Evolutionary conservation across 2,329 filamentous ascomycete species (phyloP).

Genomic region (Tetracladium maxilliforme): DNA sequence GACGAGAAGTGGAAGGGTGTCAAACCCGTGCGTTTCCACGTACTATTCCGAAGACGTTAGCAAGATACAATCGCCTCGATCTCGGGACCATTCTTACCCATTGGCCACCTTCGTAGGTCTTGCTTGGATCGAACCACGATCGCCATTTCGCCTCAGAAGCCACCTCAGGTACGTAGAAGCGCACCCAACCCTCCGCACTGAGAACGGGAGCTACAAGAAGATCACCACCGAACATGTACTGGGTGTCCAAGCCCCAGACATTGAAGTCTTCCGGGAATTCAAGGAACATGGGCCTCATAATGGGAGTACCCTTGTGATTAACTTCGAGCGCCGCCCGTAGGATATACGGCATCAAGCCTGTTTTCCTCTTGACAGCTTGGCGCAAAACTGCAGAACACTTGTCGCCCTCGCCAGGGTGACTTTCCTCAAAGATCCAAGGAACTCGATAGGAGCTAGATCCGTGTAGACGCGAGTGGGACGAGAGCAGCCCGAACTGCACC

Average conservation of each 20-base stretch:
- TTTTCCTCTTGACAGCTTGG: constrained; percentile 26
- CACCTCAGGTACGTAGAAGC: constrained; percentile 40
- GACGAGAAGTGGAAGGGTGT: constrained; percentile 29
- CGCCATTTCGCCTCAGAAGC: constrained; percentile 23
- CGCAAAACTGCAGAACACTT: constrained; percentile 31
- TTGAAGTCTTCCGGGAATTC: constrained; percentile 47
- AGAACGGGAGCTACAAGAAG: constrained; percentile 44
- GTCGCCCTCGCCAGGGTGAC: constrained; percentile 29
- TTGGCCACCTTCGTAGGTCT: background rate
- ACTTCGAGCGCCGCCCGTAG: constrained; percentile 34
- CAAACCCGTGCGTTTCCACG: constrained; percentile 29
- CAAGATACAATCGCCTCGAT: too few species aligned
- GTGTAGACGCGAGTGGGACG: constrained; percentile 42
- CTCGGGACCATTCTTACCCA: too few species aligned
- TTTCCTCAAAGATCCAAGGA: constrained; percentile 45
- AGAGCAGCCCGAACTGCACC: constrained; percentile 49
- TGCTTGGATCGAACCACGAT: constrained; percentile 20
- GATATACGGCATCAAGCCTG: constrained; percentile 42
- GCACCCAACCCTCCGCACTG: constrained; percentile 34
- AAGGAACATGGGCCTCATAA: constrained; percentile 41
- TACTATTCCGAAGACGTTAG: constrained; percentile 25
- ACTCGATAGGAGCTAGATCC: constrained; percentile 46
- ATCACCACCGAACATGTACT: constrained; percentile 45
- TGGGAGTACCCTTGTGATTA: constrained; percentile 31
- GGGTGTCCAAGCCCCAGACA: constrained; percentile 38